phyloP scores from a whole-genome alignment of 257 asterid species.

The Nicotiana sylvestris region DNA sequence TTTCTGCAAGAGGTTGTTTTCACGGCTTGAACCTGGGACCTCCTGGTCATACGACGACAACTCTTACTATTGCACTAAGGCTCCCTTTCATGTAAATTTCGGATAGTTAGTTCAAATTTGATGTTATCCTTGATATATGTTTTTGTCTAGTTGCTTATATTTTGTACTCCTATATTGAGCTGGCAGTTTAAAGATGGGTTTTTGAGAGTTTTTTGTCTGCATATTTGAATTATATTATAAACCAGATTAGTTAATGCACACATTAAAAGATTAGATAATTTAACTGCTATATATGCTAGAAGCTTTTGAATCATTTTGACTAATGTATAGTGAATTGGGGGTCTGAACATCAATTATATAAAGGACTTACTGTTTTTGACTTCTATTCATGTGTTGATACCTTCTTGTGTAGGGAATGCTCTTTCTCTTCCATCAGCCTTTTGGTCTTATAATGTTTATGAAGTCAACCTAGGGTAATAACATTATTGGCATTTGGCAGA shows the following conservation, averaged over 20 bases:
- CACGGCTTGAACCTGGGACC: too few relatives aligned
- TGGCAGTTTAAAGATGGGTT: neutral
- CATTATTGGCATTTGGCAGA: neutral
- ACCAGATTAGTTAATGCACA: neutral
- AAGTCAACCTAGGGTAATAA: neutral
- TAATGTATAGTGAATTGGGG: neutral
- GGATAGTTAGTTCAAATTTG: neutral
- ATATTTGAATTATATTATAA: neutral
- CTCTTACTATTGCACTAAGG: too few relatives aligned
- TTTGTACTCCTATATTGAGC: neutral
- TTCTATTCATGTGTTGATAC: neutral
- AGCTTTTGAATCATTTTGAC: neutral
- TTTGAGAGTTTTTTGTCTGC: neutral
- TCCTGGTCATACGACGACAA: too few relatives aligned
- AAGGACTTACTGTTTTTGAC: neutral
- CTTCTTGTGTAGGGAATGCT: neutral
- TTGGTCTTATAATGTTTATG: neutral
- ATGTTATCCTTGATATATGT: neutral
- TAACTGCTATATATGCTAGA: neutral
- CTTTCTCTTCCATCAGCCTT: neutral
- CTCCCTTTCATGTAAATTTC: too few relatives aligned
- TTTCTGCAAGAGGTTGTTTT: too few relatives aligned
- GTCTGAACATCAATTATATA: neutral
- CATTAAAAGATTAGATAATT: neutral
- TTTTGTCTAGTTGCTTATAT: neutral